These are phyloP conservation scores for Plantago major DNA, from an alignment of 257 asterid genomes.

Conservation along the genomic window DNA sequence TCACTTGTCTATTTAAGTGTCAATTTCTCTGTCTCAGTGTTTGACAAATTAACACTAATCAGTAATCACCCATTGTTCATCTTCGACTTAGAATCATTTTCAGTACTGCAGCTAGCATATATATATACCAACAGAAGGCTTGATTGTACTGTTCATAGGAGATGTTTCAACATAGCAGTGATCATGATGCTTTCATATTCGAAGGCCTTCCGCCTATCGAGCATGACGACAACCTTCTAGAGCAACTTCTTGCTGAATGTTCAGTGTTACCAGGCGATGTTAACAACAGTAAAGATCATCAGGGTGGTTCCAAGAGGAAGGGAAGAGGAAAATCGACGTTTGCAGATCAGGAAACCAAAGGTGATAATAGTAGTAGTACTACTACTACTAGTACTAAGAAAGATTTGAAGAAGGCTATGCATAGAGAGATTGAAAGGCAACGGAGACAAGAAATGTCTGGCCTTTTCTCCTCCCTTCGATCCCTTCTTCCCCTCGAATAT, in stretches of 20 bases:
- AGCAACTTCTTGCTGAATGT: background rate
- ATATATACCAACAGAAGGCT: too few relatives aligned
- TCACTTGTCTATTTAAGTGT: too few relatives aligned
- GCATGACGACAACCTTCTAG: background rate
- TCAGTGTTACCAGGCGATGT: background rate
- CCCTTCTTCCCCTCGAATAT: conserved; percentile 47
- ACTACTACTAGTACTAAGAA: background rate
- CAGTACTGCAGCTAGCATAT: too few relatives aligned
- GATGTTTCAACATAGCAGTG: too few relatives aligned
- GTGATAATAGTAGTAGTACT: background rate
- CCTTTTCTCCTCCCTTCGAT: conserved; percentile 44
- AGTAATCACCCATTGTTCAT: too few relatives aligned
- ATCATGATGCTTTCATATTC: background rate
- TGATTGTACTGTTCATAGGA: too few relatives aligned
- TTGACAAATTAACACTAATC: too few relatives aligned
- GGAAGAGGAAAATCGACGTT: background rate
- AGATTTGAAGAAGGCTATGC: conserved; percentile 29
- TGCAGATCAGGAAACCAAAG: background rate
- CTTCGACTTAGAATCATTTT: too few relatives aligned
- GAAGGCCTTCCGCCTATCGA: background rate
- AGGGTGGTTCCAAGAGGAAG: background rate
- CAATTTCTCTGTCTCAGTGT: too few relatives aligned
- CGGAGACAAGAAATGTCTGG: conserved; percentile 57
- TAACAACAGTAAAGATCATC: too few relatives aligned
- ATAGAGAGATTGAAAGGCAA: conserved; percentile 47